phyloP scores from a whole-genome alignment of 345 rosid species.

The Eucalyptus victrix region DNA sequence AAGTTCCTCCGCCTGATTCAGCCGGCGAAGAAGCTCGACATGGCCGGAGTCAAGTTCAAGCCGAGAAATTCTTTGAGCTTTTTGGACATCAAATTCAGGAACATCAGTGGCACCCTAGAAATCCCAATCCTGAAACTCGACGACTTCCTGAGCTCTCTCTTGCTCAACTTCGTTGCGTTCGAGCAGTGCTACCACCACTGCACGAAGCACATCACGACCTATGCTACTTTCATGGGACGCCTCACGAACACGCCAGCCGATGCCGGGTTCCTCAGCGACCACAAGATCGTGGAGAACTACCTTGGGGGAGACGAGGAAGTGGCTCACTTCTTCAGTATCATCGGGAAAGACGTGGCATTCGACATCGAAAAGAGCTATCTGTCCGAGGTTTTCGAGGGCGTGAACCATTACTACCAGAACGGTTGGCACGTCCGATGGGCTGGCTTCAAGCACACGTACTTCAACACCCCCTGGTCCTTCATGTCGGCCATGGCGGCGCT shows the following conservation, averaged over 20 bases:
- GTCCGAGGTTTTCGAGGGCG: conserved; percentile 19
- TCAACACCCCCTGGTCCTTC: conserved; percentile 54
- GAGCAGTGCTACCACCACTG: conserved; percentile 38
- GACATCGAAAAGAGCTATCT: conserved; percentile 29
- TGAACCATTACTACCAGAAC: conserved; percentile 30
- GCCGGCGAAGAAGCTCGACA: conserved; percentile 41
- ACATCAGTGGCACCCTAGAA: conserved; percentile 17
- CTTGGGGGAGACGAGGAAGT: conserved; percentile 39
- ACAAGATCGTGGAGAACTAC: conserved; percentile 35
- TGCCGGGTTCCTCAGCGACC: conserved; percentile 28
- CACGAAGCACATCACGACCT: conserved; percentile 34
- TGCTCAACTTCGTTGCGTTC: conserved; percentile 38
- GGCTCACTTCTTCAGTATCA: conserved; percentile 20
- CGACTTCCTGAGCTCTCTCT: conserved; percentile 15
- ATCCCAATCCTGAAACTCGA: conserved; percentile 31
- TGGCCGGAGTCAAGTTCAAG: conserved; percentile 31
- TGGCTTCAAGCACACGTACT: conserved; percentile 37
- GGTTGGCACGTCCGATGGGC: conserved; percentile 46
- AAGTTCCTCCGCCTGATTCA: conserved; percentile 24
- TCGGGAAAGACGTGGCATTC: conserved; percentile 34
- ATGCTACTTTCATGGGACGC: conserved; percentile 39
- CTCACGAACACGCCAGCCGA: conserved; percentile 29
- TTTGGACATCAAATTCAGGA: conserved; percentile 27
- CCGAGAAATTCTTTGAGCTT: conserved; percentile 19
- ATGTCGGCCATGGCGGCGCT: conserved; percentile 39